A percentile compares a stretch with the other conserved stretches of the same genome.
phyloP scores from a whole-genome alignment of 768 basidiomycete genomes.

The Termitomyces sp. region DNA sequence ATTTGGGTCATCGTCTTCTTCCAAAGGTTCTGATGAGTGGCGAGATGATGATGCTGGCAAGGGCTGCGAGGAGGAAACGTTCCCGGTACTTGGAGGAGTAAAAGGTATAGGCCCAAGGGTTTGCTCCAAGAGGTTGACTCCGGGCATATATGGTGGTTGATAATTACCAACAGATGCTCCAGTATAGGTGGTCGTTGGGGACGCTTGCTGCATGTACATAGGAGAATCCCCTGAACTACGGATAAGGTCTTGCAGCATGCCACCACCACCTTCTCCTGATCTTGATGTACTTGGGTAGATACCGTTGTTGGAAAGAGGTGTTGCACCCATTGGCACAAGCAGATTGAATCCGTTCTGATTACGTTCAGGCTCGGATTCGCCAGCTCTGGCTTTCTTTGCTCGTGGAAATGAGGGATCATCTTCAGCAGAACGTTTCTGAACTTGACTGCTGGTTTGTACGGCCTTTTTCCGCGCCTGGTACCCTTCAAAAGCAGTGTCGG shows the following conservation, averaged over 20 bases:
- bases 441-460: conserved; percentile 21
- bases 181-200: conserved; percentile 39
- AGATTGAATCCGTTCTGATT: conserved; percentile 49
- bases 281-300: conserved; percentile 45
- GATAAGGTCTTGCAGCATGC: conserved; percentile 61
- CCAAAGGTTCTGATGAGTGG: conserved; percentile 41
- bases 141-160: conserved; percentile 49
- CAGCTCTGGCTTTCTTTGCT: conserved; percentile 49
- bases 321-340: conserved; percentile 49
- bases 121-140: conserved; percentile 57
- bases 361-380: conserved; percentile 38
- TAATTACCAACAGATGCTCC: conserved; percentile 35
- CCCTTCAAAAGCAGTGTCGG: conserved; percentile 91
- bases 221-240: conserved; percentile 50
- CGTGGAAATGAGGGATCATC: conserved; percentile 35
- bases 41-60: conserved; percentile 23
- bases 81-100: conserved; percentile 26
- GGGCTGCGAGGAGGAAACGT: conserved; percentile 31
- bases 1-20: conserved; percentile 69
- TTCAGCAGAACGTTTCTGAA: conserved; percentile 55
- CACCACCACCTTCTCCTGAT: conserved; percentile 34
- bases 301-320: conserved; percentile 29
- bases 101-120: conserved; percentile 50
- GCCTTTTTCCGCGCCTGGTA: conserved; percentile 69
- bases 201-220: conserved; percentile 55